These are phyloP conservation scores for Claviceps lovelessii DNA, from an alignment of 2,329 filamentous ascomycete genomes.

Conservation along the genomic window DNA sequence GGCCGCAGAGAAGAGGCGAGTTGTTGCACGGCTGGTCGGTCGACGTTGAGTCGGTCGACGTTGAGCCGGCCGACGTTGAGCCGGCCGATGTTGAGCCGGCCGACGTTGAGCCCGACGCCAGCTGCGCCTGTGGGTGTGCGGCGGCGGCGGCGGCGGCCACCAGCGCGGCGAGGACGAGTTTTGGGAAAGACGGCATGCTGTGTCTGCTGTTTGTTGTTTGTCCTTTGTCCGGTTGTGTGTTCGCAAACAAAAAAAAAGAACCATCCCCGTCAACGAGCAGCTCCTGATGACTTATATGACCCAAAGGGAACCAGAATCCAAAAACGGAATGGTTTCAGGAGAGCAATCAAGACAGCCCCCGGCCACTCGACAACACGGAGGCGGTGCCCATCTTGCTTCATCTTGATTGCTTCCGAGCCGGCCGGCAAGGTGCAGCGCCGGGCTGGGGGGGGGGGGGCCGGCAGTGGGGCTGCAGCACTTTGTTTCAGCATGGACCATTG, in stretches of 20 bases:
- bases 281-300: no score
- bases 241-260: no score
- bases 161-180: conserved; percentile 9
- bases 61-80: conserved; percentile 1
- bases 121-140: conserved; percentile 12
- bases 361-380: no score
- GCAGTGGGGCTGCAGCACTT: no score
- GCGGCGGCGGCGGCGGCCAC: conserved; percentile 11
- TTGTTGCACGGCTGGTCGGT: conserved; percentile 55
- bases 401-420: no score
- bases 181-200: conserved; percentile 11
- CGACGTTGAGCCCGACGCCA: not conserved
- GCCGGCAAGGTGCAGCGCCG: not conserved
- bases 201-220: no score
- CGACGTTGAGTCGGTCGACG: conserved; percentile 6
- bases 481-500: no score
- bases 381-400: no score
- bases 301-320: no score
- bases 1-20: conserved; percentile 57
- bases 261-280: no score
- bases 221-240: no score
- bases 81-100: conserved; percentile 6
- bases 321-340: not conserved
- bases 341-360: not conserved
- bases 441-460: no score